Evolutionary conservation across 2,329 filamentous ascomycete genomes (phyloP), one percentile per base, ranked within the genome.

Genomic region (Colletotrichum navitas): DNA sequence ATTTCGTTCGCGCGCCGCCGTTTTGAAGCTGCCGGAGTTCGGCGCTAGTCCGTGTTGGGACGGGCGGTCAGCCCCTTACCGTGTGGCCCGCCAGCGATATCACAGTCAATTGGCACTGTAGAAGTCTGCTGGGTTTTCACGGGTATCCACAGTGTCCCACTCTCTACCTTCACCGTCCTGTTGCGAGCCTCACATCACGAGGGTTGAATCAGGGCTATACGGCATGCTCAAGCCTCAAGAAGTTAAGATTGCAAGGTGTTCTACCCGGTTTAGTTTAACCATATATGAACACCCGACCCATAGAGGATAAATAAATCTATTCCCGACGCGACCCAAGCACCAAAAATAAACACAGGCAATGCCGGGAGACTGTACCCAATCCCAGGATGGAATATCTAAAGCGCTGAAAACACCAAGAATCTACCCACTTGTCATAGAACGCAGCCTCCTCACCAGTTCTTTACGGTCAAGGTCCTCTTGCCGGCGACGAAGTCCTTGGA

Each of bases 41-140:
- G 1, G n/a, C 73, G 78, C 77, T 79, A 79, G 75, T 58, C 73
- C 55, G 3, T 0, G 62, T 76, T 70, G 1, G 39, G 65, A 51
- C 45, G 24, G 58, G 61, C 63, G 60, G 54, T 32, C 11, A 29
- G 18, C 12, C 34, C 10, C 1, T 12, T 16, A 56, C 62, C 26
- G 47, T 47, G 1, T 11, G 52, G 26, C 24, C 29, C 52, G 3
- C 10, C 16, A n/a, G 29, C 4, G 26, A 4, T 1, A 1, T 2
- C 34, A 45, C 39, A n/a, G 34, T 14, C 0, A 2, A 2, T 10
- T 41, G 3, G 60, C 60, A 62, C 60, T 62, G 60, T 51, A 16
- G 12, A 18, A 8, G 43, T 11, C 8, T 21, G 26, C 54, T 3
- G 21, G 34, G n/a, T 51, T 60, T 36, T 58, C 29, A 8, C 14